phyloP scores from a whole-genome alignment of 495 filamentous ascomycete genomes.

The Oleoguttula mirabilis region DNA sequence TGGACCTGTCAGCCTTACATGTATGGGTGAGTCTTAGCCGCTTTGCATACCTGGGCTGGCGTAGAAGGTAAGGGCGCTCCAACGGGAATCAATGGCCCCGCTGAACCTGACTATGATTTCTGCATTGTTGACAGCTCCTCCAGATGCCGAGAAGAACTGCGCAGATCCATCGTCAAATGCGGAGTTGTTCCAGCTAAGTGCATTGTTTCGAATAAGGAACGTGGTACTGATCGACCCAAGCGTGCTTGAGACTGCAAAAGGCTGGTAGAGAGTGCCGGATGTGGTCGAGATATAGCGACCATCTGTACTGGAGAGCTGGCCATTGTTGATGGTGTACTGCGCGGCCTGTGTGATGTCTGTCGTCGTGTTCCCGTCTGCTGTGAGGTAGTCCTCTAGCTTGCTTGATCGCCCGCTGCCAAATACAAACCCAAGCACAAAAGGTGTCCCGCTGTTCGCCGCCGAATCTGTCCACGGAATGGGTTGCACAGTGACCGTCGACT shows the following conservation, averaged over 20 bases:
- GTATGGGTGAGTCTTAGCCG: no score
- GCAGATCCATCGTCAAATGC: conserved; percentile 18
- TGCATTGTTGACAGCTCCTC: conserved; percentile 6
- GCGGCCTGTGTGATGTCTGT: conserved; percentile 9
- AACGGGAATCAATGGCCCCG: conserved; percentile 2
- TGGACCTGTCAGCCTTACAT: no score
- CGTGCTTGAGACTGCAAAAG: conserved; percentile 6
- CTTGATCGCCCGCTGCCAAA: conserved; percentile 9
- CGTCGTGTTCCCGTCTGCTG: conserved; percentile 21
- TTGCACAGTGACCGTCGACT: conserved; percentile 15
- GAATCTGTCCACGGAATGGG: conserved; percentile 13
- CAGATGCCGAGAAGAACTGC: conserved; percentile 13
- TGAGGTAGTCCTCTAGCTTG: conserved; percentile 1
- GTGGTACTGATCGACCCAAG: conserved; percentile 8
- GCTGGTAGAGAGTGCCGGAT: not conserved
- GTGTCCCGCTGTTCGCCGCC: conserved; percentile 15
- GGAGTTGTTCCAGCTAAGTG: conserved; percentile 16
- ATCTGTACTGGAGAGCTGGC: conserved; percentile 3
- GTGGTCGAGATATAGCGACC: conserved; percentile 10
- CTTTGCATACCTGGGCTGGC: no score
- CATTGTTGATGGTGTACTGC: conserved; percentile 14
- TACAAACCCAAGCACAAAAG: conserved; percentile 15
- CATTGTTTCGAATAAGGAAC: conserved; percentile 7
- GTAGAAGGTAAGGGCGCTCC: conserved; percentile 7
- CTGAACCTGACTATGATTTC: conserved; percentile 14